Base-by-base conservation (phyloP, 1,139 yeast species). In the Lodderomyces pseudojiufengensis region DNA sequence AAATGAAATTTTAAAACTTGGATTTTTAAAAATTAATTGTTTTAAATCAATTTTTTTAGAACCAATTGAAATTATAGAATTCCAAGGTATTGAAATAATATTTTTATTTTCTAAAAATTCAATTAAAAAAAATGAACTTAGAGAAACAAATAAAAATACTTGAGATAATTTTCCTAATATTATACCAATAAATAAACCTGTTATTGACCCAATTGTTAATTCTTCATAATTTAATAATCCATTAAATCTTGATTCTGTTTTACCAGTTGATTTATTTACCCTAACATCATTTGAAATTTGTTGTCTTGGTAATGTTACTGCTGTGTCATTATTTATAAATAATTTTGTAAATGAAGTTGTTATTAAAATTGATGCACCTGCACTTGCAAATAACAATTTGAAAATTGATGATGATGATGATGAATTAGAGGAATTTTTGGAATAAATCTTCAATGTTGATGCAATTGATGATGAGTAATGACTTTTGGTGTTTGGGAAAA, bases 141-240 rank as follows among this genome's bases (percentile, higher is more conserved):
- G 64, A 1, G 78, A 56, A 35, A 78, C 50, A 27, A 76, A 65
- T 31, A 79, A 78, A 32, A 83, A 62, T 21, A 79, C 68, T 23
- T 78, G 68, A 40, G 82, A 73, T 40, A 83, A 62, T 51, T 80
- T 80, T n/a, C 90, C 88, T 14, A 76, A 68, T 16, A 82, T 62
- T 29, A 76, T 65, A 1, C 92, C 92, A 35, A 76, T 49, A 32
- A 78, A 65, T 39, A 81, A 60, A 0, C 92, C 92, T 5, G 78
- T 65, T 46, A 82, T 66, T 3, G 85, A 78, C 4, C 92, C 92
- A 41, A 80, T 59, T 11, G 87, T 73, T 49, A 83, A 63, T 51
- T 83, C 85, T 49, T 76, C 75, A 52, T 83, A 83, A 53, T 78
- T 73, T 41, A 78, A 54, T 39, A 54, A 61, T 0, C 71, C 66